Conservation (phyloP, 371 early-diverging fungal genomes). For the Saksenaea oblongispora region DNA sequence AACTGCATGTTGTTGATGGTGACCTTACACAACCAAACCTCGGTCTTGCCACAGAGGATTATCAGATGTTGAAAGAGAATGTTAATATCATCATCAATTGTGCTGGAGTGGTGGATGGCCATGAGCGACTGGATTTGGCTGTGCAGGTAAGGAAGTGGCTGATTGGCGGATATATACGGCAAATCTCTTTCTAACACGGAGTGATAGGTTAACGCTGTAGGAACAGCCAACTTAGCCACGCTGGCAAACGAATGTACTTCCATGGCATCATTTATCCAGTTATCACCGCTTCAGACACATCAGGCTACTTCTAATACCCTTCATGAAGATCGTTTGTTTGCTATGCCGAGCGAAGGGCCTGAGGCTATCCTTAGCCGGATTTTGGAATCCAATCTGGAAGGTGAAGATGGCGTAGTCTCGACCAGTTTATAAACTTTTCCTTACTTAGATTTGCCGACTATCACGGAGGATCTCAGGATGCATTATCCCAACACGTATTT, state of each 20-base stretch:
- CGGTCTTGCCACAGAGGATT: slow-evolving; percentile 49
- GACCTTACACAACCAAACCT: slow-evolving; percentile 51
- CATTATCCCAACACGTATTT: slow-evolving; percentile 56
- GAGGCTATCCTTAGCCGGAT: slow-evolving; percentile 34
- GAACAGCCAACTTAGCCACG: slow-evolving; percentile 53
- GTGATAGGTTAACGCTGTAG: slow-evolving; percentile 52
- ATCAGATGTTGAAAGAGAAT: slow-evolving; percentile 41
- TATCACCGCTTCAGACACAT: slow-evolving; percentile 55
- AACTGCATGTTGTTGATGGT: slow-evolving; percentile 54
- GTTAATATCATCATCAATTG: slow-evolving; percentile 57
- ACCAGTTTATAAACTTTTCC: not conserved
- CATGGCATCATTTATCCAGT: slow-evolving; percentile 48
- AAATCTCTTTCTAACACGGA: not conserved
- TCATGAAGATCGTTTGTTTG: slow-evolving; percentile 47
- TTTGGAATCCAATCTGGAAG: slow-evolving; percentile 14
- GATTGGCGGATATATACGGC: not conserved
- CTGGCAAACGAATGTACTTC: slow-evolving; percentile 52
- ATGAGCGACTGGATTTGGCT: slow-evolving; percentile 50
- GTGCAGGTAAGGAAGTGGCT: slow-evolving; percentile 38
- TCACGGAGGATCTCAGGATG: slow-evolving; percentile 10
- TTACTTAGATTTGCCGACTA: slow-evolving; percentile 13
- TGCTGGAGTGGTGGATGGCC: slow-evolving; percentile 59
- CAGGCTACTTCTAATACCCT: slow-evolving; percentile 10
- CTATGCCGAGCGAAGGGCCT: slow-evolving; percentile 45
- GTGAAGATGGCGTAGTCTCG: slow-evolving; percentile 3